These are phyloP conservation scores for Senecio squalidus DNA, from an alignment of 140 eudicot species.

Conservation along the genomic window DNA sequence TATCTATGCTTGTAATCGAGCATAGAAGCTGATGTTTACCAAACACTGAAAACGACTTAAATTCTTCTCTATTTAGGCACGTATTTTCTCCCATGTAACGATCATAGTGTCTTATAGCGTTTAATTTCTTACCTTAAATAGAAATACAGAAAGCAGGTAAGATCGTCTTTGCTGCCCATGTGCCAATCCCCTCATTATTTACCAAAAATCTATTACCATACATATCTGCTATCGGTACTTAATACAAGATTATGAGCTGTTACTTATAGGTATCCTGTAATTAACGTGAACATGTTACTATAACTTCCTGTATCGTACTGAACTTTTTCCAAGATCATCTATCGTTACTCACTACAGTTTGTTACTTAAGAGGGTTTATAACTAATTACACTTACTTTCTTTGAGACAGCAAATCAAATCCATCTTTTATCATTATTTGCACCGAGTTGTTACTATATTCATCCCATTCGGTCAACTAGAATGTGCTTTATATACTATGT, in stretches of 20 bases:
- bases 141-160: constrained; percentile 7
- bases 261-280: neutral
- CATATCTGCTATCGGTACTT: neutral
- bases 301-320: neutral
- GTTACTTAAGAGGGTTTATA: too few species aligned
- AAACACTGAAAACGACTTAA: constrained; percentile 4
- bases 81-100: neutral
- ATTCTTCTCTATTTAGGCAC: neutral
- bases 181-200: neutral
- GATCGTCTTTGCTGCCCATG: neutral
- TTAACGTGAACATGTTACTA: neutral
- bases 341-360: neutral
- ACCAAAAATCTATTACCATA: neutral
- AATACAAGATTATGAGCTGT: constrained; percentile 2
- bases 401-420: neutral
- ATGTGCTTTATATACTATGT: too few species aligned
- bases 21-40: neutral
- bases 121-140: constrained; percentile 1
- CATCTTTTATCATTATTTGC: neutral
- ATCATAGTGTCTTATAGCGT: neutral
- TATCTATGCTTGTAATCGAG: neutral
- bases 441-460: neutral
- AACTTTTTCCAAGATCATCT: neutral
- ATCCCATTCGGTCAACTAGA: neutral
- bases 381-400: too few species aligned